Percentiles rank a stretch among this genome's conserved stretches.
phyloP scores from a whole-genome alignment of 208 protist genomes.

The Entamoeba invadens region DNA sequence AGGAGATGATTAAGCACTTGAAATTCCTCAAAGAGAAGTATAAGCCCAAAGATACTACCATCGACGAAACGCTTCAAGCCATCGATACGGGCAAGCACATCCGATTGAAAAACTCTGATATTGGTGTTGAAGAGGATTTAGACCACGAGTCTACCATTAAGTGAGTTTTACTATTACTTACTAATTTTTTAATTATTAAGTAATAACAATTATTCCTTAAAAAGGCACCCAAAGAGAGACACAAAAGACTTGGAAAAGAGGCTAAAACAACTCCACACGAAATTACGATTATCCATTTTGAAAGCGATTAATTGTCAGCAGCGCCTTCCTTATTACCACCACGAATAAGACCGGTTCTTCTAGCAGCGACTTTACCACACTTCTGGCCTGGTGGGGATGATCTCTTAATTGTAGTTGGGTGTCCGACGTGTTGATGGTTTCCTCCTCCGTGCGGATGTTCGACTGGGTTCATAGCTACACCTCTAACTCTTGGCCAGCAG shows the following conservation, averaged over 20 bases:
- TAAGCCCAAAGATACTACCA: background rate
- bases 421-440: slow-evolving; percentile 99
- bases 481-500: slow-evolving; percentile 87
- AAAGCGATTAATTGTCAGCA: background rate
- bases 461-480: slow-evolving; percentile 90
- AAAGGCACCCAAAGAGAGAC: too few species aligned
- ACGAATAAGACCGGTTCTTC: slow-evolving; percentile 65
- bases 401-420: slow-evolving; percentile 48
- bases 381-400: slow-evolving; percentile 77
- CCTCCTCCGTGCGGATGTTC: slow-evolving; percentile 96
- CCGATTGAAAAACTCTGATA: background rate
- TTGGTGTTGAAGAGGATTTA: background rate
- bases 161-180: too few species aligned
- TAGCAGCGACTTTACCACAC: slow-evolving; percentile 91
- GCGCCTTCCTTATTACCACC: slow-evolving; percentile 2
- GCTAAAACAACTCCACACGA: too few species aligned
- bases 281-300: too few species aligned
- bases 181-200: too few species aligned
- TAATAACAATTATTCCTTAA: too few species aligned
- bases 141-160: too few species aligned
- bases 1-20: background rate
- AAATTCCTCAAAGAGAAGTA: background rate
- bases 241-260: too few species aligned
- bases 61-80: background rate
- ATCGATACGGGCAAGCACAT: background rate